Percentiles rank a stretch among this genome's conserved stretches.
These are phyloP conservation scores for Termitomyces sp. DNA, from an alignment of 768 basidiomycete species.

Conservation along the genomic window DNA sequence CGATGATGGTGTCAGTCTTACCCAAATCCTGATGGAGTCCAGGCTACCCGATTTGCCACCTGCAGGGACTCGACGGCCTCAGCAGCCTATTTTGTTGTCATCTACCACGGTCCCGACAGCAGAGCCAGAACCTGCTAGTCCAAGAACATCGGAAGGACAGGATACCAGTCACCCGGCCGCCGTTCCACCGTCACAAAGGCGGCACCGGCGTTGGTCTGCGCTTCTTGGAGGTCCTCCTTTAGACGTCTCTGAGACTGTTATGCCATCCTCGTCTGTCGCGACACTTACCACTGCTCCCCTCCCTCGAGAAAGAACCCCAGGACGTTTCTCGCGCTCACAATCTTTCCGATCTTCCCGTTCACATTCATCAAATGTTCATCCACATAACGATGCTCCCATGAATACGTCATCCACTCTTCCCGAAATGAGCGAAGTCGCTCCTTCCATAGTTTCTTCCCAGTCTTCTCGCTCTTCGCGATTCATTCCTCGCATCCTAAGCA, in stretches of 20 bases:
- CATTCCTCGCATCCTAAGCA: slow-evolving; percentile 67
- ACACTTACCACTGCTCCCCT: slow-evolving; percentile 25
- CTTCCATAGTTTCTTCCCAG: slow-evolving; percentile 30
- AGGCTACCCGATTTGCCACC: slow-evolving; percentile 76
- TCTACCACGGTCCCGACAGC: too few relatives aligned
- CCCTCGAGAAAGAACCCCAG: too few relatives aligned
- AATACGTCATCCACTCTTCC: slow-evolving; percentile 21
- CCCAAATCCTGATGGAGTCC: slow-evolving; percentile 75
- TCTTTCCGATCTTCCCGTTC: slow-evolving; percentile 40
- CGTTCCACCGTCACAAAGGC: slow-evolving; percentile 35
- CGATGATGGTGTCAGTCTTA: slow-evolving; percentile 68
- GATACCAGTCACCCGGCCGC: slow-evolving; percentile 28
- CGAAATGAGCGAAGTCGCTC: slow-evolving; percentile 22
- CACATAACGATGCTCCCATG: slow-evolving; percentile 24
- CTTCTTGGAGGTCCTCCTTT: slow-evolving; percentile 35
- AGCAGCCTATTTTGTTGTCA: slow-evolving; percentile 66
- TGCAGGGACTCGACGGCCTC: slow-evolving; percentile 59
- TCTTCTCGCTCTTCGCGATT: slow-evolving; percentile 58
- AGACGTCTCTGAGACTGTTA: slow-evolving; percentile 17
- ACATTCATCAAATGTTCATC: slow-evolving; percentile 26
- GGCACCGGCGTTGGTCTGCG: slow-evolving; percentile 75
- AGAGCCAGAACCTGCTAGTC: slow-evolving; percentile 49
- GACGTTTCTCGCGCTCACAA: slow-evolving; percentile 36
- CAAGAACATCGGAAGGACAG: slow-evolving; percentile 46
- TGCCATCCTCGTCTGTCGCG: slow-evolving; percentile 8